phyloP scores from a whole-genome alignment of 805 yeast genomes.

The Metschnikowia orientalis region DNA sequence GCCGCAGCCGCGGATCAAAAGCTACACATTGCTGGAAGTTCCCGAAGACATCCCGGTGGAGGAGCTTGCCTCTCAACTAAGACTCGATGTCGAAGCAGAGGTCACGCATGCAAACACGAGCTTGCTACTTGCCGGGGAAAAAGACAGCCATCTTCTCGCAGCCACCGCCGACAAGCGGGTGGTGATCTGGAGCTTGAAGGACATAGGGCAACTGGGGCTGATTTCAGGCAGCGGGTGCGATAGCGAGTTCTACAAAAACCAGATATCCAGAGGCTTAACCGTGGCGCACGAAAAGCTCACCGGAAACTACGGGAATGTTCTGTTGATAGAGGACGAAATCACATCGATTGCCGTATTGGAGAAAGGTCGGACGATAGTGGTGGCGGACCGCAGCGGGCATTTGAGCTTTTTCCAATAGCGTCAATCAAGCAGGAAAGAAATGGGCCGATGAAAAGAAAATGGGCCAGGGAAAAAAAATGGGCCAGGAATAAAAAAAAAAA shows the following conservation, averaged over 20 bases:
- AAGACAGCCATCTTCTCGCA: conserved; percentile 17
- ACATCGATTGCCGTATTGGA: background rate
- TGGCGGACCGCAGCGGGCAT: conserved; percentile 2
- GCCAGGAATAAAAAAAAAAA: too few relatives aligned
- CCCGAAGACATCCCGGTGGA: conserved; percentile 18
- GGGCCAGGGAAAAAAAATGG: too few relatives aligned
- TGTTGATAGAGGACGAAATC: background rate
- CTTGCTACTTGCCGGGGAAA: conserved; percentile 3
- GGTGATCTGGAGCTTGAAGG: conserved; percentile 26
- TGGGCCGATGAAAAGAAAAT: too few relatives aligned
- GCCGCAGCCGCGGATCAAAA: conserved; percentile 19
- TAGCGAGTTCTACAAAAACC: conserved; percentile 10
- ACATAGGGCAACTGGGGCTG: conserved; percentile 10
- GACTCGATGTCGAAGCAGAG: conserved; percentile 17
- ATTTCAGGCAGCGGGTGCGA: conserved; percentile 2
- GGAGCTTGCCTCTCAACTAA: conserved; percentile 17
- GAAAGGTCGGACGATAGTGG: background rate
- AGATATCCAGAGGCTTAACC: conserved; percentile 12
- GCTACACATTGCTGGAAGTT: conserved; percentile 23
- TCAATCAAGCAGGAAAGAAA: too few relatives aligned
- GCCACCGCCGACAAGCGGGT: conserved; percentile 27
- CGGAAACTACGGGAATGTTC: background rate
- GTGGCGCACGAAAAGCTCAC: conserved; percentile 16
- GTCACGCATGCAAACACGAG: conserved; percentile 8
- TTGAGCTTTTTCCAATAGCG: background rate